Conservation (phyloP, 1,284 basidiomycete species). For the Phylloboletellus chloephorus region DNA sequence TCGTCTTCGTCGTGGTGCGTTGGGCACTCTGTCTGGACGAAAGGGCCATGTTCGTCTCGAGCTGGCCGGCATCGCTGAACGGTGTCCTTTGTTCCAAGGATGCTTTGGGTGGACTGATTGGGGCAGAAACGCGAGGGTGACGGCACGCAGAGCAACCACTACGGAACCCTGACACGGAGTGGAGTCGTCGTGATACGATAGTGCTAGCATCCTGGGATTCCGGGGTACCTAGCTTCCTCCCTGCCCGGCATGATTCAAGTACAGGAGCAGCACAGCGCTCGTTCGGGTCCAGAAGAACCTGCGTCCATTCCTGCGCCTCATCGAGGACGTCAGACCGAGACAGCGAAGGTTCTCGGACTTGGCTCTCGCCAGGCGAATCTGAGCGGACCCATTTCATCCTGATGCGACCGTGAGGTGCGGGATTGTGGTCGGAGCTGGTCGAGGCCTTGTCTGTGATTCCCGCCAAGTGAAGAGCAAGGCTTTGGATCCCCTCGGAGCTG, state of each 20-base stretch:
- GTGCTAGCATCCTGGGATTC: conserved; percentile 17
- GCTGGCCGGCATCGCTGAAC: conserved; percentile 3
- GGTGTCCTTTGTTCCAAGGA: conserved; percentile 1
- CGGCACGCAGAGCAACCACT: conserved; percentile 27
- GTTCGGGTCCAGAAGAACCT: background rate
- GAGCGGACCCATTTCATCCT: conserved; percentile 20
- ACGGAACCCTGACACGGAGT: conserved; percentile 19
- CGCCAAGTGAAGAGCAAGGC: conserved; percentile 21
- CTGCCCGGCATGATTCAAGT: background rate
- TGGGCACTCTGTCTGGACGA: background rate
- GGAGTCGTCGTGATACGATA: conserved; percentile 4
- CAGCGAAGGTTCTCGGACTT: conserved; percentile 5
- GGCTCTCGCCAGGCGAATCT: conserved; percentile 8
- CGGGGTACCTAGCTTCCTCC: conserved; percentile 5
- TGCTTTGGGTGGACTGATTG: conserved; percentile 7
- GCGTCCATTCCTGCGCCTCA: conserved; percentile 1
- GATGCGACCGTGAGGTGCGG: conserved; percentile 4
- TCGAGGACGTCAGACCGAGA: conserved; percentile 6
- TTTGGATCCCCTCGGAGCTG: conserved; percentile 11
- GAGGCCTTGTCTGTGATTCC: conserved; percentile 10
- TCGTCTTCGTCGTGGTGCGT: conserved; percentile 3
- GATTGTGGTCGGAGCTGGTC: background rate
- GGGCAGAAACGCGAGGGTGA: conserved; percentile 16
- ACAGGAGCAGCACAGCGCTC: conserved; percentile 5
- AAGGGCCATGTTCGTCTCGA: background rate